Evolutionary conservation across 441 rosid species (phyloP), one percentile per base, ranked within the genome.

Genomic region (Erodium texanum): DNA sequence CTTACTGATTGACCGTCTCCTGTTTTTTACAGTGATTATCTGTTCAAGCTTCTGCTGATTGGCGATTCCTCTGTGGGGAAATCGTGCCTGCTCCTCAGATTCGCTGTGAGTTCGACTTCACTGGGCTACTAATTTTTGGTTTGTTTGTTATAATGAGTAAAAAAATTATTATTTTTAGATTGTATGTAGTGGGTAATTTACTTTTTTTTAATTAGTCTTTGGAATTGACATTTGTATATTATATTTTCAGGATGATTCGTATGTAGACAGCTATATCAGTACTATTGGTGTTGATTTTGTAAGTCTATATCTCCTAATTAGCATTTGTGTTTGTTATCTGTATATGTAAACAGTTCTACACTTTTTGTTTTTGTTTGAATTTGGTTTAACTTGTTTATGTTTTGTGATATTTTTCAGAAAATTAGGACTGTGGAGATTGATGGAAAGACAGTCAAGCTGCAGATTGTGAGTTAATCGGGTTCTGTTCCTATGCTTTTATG

Each of bases 21-120:
- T 58, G 24, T 52, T 58, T 32, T 75, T 75, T 70, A 8, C 32
- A 88, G 96, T 69, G 90, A 88, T 78, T 90, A 88, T 66, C 83
- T 90, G 75, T 90, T 90, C 75, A 86, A 90, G 85, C 96, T 88
- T 73, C 71, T 90, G 80, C 76, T 90, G 62, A 88, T 90, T 66
- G 96, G 96, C 15, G 96, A 90, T 75, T 90, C 96, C 0, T 85
- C 89, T 6, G 97, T 86, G 34, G 97, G 97, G n/a, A 90, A 90
- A 82, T 90, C 94, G 1, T 86, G 97, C 20, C 73, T 90, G 64
- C 92, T 90, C 70, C 97, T 88, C 69, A 78, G 97, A 78, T 89
- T 87, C 62, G 92, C 97, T 66, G 97, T 85, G 66, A 83, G 84
- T 67, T 78, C 70, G 71, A 63, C 69, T 67, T 70, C 19, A 3